phyloP scores from a whole-genome alignment of 352 stramenopile species.

The Lagenidium giganteum region DNA sequence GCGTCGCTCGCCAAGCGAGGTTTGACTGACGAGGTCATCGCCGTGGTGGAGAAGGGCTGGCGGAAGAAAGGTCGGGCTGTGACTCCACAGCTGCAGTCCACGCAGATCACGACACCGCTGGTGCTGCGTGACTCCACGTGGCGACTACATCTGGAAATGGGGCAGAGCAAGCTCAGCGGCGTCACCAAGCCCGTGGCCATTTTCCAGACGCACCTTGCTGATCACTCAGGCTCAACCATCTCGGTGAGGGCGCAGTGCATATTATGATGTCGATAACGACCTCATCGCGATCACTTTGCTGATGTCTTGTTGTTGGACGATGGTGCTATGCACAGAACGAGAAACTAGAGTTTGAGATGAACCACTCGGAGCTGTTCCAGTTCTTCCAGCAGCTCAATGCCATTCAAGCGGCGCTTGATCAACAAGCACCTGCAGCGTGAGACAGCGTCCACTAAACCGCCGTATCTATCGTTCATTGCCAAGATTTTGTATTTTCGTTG shows the following conservation, averaged over 20 bases:
- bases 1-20: slow-evolving; percentile 19
- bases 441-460: too few species aligned
- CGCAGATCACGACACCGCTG: slow-evolving; percentile 8
- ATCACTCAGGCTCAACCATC: slow-evolving; percentile 3
- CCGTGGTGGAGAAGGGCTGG: slow-evolving; percentile 45
- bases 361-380: slow-evolving; percentile 38
- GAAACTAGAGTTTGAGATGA: slow-evolving; percentile 51
- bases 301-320: background rate
- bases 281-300: background rate
- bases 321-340: slow-evolving; percentile 22
- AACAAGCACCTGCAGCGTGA: too few species aligned
- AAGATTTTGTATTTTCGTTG: too few species aligned
- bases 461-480: too few species aligned
- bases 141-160: slow-evolving; percentile 53
- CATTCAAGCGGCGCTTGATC: slow-evolving; percentile 51
- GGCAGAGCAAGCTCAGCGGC: slow-evolving; percentile 27
- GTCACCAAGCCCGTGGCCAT: slow-evolving; percentile 38
- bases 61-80: slow-evolving; percentile 38
- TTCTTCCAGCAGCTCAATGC: slow-evolving; percentile 64
- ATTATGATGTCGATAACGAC: too few species aligned
- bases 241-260: too few species aligned
- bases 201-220: slow-evolving; percentile 41
- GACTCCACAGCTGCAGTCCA: slow-evolving; percentile 4
- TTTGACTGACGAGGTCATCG: slow-evolving; percentile 21
- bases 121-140: slow-evolving; percentile 35